Conservation (phyloP, 495 filamentous ascomycete species). For the Xylaria castorea region DNA sequence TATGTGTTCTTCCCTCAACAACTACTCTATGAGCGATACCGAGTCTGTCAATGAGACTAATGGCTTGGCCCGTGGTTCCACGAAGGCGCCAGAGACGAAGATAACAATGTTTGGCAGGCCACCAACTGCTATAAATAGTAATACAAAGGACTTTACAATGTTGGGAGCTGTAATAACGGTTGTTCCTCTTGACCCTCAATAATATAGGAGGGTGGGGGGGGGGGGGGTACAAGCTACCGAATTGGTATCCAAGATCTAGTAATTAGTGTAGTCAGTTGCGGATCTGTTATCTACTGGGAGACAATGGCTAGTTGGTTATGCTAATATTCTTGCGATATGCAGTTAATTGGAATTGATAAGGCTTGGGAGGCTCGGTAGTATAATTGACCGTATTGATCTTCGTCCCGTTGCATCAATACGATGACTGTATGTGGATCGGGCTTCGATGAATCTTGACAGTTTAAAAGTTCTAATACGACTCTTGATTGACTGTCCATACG, state of each 20-base stretch:
- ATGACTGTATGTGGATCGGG: background rate
- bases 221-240: background rate
- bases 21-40: background rate
- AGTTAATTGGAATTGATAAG: background rate
- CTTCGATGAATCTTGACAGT: background rate
- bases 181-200: background rate
- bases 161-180: background rate
- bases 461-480: conserved; percentile 2
- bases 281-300: background rate
- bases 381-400: background rate
- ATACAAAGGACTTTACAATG: background rate
- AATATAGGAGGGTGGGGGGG: too few species aligned
- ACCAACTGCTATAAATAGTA: background rate
- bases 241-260: background rate
- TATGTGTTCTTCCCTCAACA: background rate
- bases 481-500: background rate
- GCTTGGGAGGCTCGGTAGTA: background rate
- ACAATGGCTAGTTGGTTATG: background rate
- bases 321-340: background rate
- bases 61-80: too few species aligned
- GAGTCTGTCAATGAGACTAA: conserved; percentile 4
- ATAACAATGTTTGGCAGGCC: background rate
- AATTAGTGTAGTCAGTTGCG: background rate
- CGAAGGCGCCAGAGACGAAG: background rate
- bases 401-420: background rate